Evolutionary conservation across 78 protist species (phyloP).

Genomic region (Dictyostelium intermedium): DNA sequence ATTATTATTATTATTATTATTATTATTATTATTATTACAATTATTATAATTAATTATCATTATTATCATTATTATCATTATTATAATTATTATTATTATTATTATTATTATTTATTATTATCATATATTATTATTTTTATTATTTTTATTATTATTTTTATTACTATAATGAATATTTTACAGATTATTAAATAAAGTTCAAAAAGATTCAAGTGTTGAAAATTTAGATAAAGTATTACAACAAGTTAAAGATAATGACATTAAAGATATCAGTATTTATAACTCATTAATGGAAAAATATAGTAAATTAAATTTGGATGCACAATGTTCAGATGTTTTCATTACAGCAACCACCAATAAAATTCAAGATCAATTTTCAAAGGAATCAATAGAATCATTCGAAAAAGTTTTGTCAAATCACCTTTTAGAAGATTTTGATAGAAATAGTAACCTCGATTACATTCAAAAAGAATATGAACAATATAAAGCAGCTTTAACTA

Average conservation of each 20-base stretch:
- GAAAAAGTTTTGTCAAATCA: not conserved
- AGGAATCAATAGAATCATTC: constrained; percentile 5
- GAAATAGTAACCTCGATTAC: not conserved
- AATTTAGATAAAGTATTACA: constrained; percentile 10
- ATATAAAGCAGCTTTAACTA: constrained; percentile 48
- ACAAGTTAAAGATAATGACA: constrained; percentile 7
- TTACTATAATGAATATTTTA: no score
- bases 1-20: no score
- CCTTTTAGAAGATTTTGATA: constrained; percentile 6
- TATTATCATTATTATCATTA: not conserved
- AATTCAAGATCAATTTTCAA: not conserved
- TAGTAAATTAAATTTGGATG: not conserved
- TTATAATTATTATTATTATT: no score
- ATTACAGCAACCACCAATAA: not conserved
- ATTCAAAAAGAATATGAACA: constrained; percentile 10
- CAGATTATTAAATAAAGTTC: not conserved
- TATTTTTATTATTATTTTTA: not conserved
- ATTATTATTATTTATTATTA: no score
- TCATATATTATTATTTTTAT: not conserved
- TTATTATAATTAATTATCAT: not conserved
- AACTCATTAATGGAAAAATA: constrained; percentile 1
- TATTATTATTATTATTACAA: no score
- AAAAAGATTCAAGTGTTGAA: not conserved
- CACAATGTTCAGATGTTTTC: constrained; percentile 8
- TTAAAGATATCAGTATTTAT: constrained; percentile 4